phyloP scores from a whole-genome alignment of 805 yeast genomes.

The Candida andamanensis region DNA sequence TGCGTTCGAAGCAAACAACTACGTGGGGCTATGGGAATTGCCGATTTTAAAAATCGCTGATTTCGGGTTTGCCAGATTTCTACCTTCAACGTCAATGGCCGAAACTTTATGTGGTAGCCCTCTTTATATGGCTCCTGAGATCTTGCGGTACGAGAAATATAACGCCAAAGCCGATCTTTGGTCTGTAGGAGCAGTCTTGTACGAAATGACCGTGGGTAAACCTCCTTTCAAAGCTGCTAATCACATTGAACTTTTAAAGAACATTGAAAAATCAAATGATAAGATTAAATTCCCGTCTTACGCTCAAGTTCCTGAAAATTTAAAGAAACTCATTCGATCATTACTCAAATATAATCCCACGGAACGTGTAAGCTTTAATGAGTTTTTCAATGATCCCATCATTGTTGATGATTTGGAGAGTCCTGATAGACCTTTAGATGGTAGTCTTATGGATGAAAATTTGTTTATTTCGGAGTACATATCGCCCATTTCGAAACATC shows the following conservation, averaged over 20 bases:
- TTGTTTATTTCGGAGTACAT: constrained; percentile 82
- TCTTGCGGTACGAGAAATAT: constrained; percentile 87
- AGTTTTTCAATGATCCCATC: constrained; percentile 74
- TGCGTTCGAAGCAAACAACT: constrained; percentile 53
- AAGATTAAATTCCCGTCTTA: constrained; percentile 69
- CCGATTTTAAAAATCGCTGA: constrained; percentile 94
- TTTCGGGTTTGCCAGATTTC: constrained; percentile 93
- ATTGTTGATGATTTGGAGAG: constrained; percentile 51
- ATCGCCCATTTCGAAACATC: constrained; percentile 30
- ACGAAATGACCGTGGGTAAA: constrained; percentile 93
- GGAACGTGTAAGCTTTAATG: constrained; percentile 82
- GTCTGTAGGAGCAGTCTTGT: constrained; percentile 96
- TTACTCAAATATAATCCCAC: constrained; percentile 80
- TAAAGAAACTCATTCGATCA: constrained; percentile 67
- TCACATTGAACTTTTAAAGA: constrained; percentile 82
- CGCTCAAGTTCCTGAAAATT: constrained; percentile 57
- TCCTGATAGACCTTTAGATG: constrained; percentile 55
- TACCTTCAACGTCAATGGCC: constrained; percentile 91
- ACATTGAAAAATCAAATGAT: constrained; percentile 79
- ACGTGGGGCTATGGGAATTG: constrained; percentile 78
- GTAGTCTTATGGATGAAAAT: constrained; percentile 68
- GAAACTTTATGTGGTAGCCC: constrained; percentile 98
- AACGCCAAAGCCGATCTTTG: constrained; percentile 96
- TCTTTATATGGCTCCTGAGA: constrained; percentile 98
- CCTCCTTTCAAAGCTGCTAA: constrained; percentile 95